phyloP scores from a whole-genome alignment of 75 land plant genomes.

The Adiantum capillusveneris region DNA sequence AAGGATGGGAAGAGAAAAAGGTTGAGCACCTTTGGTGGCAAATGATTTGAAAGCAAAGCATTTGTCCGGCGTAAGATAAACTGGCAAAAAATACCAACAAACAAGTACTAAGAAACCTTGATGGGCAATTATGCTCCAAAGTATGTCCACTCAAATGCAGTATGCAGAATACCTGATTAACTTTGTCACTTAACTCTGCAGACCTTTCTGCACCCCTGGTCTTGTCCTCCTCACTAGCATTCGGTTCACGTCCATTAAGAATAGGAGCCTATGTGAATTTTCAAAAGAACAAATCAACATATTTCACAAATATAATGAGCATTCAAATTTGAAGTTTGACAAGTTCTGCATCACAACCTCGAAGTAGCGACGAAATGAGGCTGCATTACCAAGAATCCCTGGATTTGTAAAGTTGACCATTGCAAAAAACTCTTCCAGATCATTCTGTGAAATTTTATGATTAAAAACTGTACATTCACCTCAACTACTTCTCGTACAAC shows the following conservation, averaged over 20 bases:
- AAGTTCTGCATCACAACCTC: slow-evolving; percentile 56
- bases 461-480: background rate
- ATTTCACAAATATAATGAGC: background rate
- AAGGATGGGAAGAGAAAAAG: background rate
- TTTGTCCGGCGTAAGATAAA: slow-evolving; percentile 93
- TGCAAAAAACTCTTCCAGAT: slow-evolving; percentile 90
- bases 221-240: slow-evolving; percentile 74
- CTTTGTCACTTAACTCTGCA: slow-evolving; percentile 83
- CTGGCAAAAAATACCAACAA: slow-evolving; percentile 29
- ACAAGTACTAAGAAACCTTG: too few species aligned
- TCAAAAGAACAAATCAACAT: too few species aligned
- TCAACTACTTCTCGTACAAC: too few species aligned
- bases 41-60: slow-evolving; percentile 85
- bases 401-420: slow-evolving; percentile 99
- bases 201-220: slow-evolving; percentile 66
- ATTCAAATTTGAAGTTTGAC: background rate
- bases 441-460: slow-evolving; percentile 54
- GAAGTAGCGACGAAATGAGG: slow-evolving; percentile 83
- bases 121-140: too few species aligned
- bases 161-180: slow-evolving; percentile 93
- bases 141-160: too few species aligned
- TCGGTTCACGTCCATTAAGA: slow-evolving; percentile 86
- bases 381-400: slow-evolving; percentile 83
- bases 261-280: slow-evolving; percentile 56
- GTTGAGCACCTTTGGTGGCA: slow-evolving; percentile 84